Evolutionary conservation across 257 asterid species (phyloP).

Genomic region (Solanum verrucosum): DNA sequence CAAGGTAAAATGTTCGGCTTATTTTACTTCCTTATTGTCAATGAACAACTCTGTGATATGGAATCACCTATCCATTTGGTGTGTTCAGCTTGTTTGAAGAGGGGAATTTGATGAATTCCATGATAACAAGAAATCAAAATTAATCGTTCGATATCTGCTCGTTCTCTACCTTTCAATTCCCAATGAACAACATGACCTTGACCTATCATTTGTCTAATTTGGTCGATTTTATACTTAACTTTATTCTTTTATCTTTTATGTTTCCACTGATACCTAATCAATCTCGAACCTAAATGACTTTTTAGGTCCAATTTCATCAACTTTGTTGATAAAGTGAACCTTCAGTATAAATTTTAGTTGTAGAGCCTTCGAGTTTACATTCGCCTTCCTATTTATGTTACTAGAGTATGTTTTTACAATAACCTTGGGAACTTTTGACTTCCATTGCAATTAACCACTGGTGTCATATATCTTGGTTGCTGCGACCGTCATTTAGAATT

Average conservation of each 20-base stretch:
- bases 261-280: background rate
- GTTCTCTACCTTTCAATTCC: background rate
- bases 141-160: background rate
- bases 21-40: background rate
- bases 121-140: background rate
- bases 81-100: background rate
- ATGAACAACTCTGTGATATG: background rate
- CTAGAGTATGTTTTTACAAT: background rate
- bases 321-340: background rate
- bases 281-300: background rate
- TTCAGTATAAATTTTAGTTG: background rate
- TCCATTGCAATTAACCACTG: background rate
- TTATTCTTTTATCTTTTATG: background rate
- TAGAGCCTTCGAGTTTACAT: background rate
- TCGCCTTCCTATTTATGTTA: background rate
- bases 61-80: background rate
- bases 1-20: conserved; percentile 36
- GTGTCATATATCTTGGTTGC: background rate
- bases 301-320: background rate
- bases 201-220: conserved; percentile 2
- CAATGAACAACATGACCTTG: background rate
- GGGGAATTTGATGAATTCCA: background rate
- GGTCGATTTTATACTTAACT: background rate
- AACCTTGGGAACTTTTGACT: background rate
- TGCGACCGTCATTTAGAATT: background rate